phyloP scores from a whole-genome alignment of 805 yeast genomes.

The Yamadazyma nakazawae region DNA sequence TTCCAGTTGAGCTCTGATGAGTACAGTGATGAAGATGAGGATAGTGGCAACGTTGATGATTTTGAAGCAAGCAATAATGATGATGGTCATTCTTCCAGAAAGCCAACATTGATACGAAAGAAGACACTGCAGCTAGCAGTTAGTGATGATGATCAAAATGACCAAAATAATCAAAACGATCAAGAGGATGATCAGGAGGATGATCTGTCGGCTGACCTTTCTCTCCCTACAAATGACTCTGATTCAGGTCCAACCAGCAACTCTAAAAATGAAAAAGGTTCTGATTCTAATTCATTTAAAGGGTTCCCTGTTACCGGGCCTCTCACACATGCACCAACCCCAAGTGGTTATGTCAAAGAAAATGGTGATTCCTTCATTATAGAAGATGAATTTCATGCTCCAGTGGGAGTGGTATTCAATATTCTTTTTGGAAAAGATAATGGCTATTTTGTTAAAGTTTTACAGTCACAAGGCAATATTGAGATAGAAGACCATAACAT shows the following conservation, averaged over 20 bases:
- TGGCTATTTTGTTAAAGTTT: slow-evolving; percentile 38
- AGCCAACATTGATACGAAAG: background rate
- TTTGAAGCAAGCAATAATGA: slow-evolving; percentile 3
- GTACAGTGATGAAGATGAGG: background rate
- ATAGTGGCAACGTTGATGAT: background rate
- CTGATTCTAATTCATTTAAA: slow-evolving; percentile 20
- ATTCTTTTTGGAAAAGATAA: slow-evolving; percentile 63
- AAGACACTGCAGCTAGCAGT: background rate
- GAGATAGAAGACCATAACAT: slow-evolving; percentile 49
- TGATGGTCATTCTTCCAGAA: background rate
- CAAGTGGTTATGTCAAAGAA: slow-evolving; percentile 40
- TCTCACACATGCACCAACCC: slow-evolving; percentile 48
- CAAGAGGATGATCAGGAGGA: background rate
- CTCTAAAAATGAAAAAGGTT: background rate
- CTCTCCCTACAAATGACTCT: background rate
- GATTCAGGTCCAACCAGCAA: slow-evolving; percentile 3
- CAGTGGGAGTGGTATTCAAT: slow-evolving; percentile 58
- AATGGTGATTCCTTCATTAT: slow-evolving; percentile 52
- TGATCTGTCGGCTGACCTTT: background rate
- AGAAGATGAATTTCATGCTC: slow-evolving; percentile 56
- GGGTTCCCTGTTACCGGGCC: slow-evolving; percentile 46
- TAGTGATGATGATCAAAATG: slow-evolving; percentile 1
- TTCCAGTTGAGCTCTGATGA: background rate
- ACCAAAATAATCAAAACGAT: too few species aligned
- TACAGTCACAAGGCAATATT: slow-evolving; percentile 61